These are phyloP conservation scores for Cercophora samala DNA, from an alignment of 495 filamentous ascomycete species.

Conservation along the genomic window DNA sequence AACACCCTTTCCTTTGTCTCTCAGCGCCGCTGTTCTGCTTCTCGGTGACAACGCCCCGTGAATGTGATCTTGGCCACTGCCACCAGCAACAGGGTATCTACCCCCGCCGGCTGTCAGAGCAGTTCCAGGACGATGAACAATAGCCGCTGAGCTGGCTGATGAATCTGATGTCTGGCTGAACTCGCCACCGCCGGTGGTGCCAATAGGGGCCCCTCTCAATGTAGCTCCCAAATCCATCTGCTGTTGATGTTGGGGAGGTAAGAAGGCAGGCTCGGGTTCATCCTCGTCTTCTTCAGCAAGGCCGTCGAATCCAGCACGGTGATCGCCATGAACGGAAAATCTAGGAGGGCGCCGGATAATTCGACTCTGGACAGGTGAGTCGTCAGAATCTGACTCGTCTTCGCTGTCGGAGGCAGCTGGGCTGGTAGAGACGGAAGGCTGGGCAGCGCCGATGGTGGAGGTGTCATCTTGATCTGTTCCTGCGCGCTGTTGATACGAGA, in stretches of 20 bases:
- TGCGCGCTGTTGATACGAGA: slow-evolving; percentile 1
- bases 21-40: slow-evolving; percentile 50
- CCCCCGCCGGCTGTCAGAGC: slow-evolving; percentile 9
- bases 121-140: slow-evolving; percentile 19
- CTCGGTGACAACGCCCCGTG: slow-evolving; percentile 45
- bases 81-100: not conserved
- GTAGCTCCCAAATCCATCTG: slow-evolving; percentile 61
- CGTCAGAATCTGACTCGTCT: slow-evolving; percentile 35
- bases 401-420: slow-evolving; percentile 36
- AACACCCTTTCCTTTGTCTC: slow-evolving; percentile 43
- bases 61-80: slow-evolving; percentile 3
- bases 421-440: slow-evolving; percentile 31
- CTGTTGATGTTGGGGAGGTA: slow-evolving; percentile 53
- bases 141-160: slow-evolving; percentile 57
- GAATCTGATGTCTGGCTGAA: slow-evolving; percentile 53
- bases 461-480: slow-evolving; percentile 11
- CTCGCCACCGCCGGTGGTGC: slow-evolving; percentile 21
- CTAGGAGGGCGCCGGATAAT: slow-evolving; percentile 58
- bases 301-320: slow-evolving; percentile 3
- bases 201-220: slow-evolving; percentile 46
- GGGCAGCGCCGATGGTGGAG: slow-evolving; percentile 17
- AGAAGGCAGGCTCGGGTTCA: slow-evolving; percentile 65
- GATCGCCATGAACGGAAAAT: slow-evolving; percentile 28
- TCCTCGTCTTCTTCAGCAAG: slow-evolving; percentile 47
- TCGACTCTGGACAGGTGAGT: slow-evolving; percentile 47